A percentile compares a stretch with the other conserved stretches of the same genome.
These are phyloP conservation scores for Sporisorium scitamineum DNA, from an alignment of 1,284 basidiomycete species.

Conservation along the genomic window DNA sequence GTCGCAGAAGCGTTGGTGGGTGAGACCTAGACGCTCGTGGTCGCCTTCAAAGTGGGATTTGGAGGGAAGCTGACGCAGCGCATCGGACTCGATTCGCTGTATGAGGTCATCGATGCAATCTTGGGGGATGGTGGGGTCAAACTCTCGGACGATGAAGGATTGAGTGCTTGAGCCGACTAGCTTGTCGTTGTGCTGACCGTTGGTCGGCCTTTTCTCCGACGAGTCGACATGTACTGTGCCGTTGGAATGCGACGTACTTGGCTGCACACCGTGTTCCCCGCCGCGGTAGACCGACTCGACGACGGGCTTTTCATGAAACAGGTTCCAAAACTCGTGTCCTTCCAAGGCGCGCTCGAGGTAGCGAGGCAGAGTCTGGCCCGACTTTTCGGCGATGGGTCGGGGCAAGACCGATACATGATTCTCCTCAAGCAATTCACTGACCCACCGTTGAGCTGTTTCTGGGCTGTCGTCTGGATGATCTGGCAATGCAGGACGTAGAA, in stretches of 20 bases:
- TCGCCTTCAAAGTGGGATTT: conserved; percentile 45
- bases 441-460: conserved; percentile 38
- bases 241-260: background rate
- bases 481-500: conserved; percentile 34
- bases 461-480: conserved; percentile 41
- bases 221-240: background rate
- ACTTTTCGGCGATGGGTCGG: conserved; percentile 38
- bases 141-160: conserved; percentile 27
- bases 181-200: conserved; percentile 9
- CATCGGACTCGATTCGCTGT: conserved; percentile 27
- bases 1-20: conserved; percentile 41
- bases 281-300: conserved; percentile 31
- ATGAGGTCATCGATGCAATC: conserved; percentile 34
- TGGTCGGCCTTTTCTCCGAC: background rate
- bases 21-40: conserved; percentile 46
- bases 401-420: conserved; percentile 33
- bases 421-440: conserved; percentile 36
- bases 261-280: conserved; percentile 25
- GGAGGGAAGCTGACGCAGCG: conserved; percentile 22
- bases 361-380: conserved; percentile 30
- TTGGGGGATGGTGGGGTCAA: conserved; percentile 35
- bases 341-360: conserved; percentile 51
- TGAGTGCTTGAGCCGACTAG: conserved; percentile 35
- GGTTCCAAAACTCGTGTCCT: conserved; percentile 52
- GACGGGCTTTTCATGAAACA: conserved; percentile 29